Percentiles rank a stretch among this genome's conserved stretches.
Conservation (phyloP, 1,284 basidiomycete species). For the Ustilago sp. region DNA sequence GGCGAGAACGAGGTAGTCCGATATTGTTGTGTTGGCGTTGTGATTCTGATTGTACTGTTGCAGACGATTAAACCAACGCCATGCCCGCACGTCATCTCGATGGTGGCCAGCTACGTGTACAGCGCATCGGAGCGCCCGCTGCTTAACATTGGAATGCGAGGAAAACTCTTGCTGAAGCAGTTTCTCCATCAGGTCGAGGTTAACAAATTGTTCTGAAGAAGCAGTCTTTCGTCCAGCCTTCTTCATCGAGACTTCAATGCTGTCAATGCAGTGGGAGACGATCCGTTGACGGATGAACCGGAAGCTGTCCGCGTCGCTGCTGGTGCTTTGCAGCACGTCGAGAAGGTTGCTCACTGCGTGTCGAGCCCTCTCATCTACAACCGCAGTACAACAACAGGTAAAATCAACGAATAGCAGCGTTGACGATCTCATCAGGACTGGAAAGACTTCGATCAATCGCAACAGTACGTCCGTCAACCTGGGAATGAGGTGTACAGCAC, state of each 20-base stretch:
- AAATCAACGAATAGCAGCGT: constrained; percentile 10
- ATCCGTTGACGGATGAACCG: constrained; percentile 6
- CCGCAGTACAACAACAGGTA: constrained; percentile 5
- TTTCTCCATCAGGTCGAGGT: constrained; percentile 24
- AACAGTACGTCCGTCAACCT: constrained; percentile 21
- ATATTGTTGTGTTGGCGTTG: neutral
- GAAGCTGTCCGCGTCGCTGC: neutral
- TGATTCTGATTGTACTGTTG: constrained; percentile 12
- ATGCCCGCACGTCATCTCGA: constrained; percentile 9
- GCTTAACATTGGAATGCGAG: constrained; percentile 4
- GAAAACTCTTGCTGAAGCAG: constrained; percentile 9
- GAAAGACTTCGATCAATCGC: constrained; percentile 12
- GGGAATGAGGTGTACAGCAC: constrained; percentile 24
- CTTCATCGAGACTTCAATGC: constrained; percentile 20
- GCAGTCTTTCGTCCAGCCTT: neutral
- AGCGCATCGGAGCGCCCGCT: constrained; percentile 22
- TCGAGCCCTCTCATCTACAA: constrained; percentile 30
- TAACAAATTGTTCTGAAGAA: constrained; percentile 23
- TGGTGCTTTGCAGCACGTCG: constrained; percentile 11
- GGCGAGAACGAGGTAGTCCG: constrained; percentile 29
- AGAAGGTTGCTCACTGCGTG: constrained; percentile 18
- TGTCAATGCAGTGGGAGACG: constrained; percentile 12
- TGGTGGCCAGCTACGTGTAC: constrained; percentile 25
- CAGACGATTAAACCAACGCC: constrained; percentile 20
- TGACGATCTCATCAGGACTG: neutral